Conservation (phyloP, 371 early-diverging fungal genomes). For the Sporodiniella umbellata region DNA sequence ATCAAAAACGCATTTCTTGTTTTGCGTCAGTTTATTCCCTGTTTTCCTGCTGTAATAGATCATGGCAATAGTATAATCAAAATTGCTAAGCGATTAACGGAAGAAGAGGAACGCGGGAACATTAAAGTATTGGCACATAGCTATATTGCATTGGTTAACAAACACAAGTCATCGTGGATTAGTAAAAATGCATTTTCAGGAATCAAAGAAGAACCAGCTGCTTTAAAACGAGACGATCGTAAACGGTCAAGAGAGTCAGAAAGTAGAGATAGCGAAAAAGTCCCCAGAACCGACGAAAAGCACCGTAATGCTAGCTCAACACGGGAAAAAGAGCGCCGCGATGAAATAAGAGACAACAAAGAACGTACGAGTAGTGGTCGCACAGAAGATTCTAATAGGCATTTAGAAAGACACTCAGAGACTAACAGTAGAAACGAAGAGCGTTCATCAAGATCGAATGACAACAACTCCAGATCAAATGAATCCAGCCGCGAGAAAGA, state of each 20-base stretch:
- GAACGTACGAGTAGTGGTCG: not conserved
- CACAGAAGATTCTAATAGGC: no score
- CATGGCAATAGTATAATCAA: slow-evolving; percentile 48
- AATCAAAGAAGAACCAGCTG: slow-evolving; percentile 2
- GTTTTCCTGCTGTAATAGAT: slow-evolving; percentile 58
- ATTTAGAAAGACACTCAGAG: no score
- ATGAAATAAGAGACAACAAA: not conserved
- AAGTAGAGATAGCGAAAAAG: no score
- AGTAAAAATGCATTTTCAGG: slow-evolving; percentile 32
- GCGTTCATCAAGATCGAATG: no score
- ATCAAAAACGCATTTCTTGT: slow-evolving; percentile 75
- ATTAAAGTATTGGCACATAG: slow-evolving; percentile 42
- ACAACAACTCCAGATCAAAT: no score
- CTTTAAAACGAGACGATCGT: not conserved
- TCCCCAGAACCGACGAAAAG: not conserved
- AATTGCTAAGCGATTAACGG: slow-evolving; percentile 29
- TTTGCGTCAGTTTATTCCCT: slow-evolving; percentile 58
- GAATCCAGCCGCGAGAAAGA: no score
- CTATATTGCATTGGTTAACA: slow-evolving; percentile 31
- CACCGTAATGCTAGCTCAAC: not conserved
- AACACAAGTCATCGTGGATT: slow-evolving; percentile 30
- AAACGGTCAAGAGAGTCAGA: no score
- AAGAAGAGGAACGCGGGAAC: slow-evolving; percentile 32
- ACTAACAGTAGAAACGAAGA: no score
- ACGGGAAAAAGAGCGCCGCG: not conserved